These are phyloP conservation scores for Chlorella ohadii DNA, from an alignment of 139 green algal genomes.

Conservation along the genomic window DNA sequence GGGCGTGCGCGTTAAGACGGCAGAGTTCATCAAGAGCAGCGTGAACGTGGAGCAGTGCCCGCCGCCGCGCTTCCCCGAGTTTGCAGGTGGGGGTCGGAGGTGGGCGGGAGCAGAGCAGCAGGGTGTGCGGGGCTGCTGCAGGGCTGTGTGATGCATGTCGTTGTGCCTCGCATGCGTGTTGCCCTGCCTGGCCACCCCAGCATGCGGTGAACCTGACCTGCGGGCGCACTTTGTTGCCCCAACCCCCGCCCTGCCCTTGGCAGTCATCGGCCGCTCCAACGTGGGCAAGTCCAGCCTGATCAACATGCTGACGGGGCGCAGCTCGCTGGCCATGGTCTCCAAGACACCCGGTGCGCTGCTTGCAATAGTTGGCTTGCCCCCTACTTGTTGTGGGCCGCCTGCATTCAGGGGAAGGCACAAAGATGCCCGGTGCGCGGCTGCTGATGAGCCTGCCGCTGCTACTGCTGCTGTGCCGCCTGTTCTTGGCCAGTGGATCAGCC, in stretches of 20 bases:
- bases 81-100: slow-evolving; percentile 56
- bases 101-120: not conserved
- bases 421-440: too few species aligned
- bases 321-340: slow-evolving; percentile 86
- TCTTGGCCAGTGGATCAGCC: too few species aligned
- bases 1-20: slow-evolving; percentile 43
- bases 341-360: slow-evolving; percentile 89
- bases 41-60: slow-evolving; percentile 77
- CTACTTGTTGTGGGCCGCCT: too few species aligned
- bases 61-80: slow-evolving; percentile 75
- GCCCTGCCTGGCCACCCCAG: too few species aligned
- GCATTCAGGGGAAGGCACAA: too few species aligned
- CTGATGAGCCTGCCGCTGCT: not conserved
- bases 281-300: slow-evolving; percentile 98
- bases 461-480: not conserved
- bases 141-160: too few species aligned
- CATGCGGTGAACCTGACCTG: too few species aligned
- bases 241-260: not conserved
- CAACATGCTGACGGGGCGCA: slow-evolving; percentile 89
- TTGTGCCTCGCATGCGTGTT: too few species aligned
- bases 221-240: too few species aligned
- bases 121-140: not conserved
- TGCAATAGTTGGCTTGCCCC: too few species aligned
- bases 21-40: slow-evolving; percentile 80
- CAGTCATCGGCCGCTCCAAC: slow-evolving; percentile 96